A percentile compares a stretch with the other conserved stretches of the same genome.
Conservation (phyloP, 768 basidiomycete genomes). For the Pholiota molesta region DNA sequence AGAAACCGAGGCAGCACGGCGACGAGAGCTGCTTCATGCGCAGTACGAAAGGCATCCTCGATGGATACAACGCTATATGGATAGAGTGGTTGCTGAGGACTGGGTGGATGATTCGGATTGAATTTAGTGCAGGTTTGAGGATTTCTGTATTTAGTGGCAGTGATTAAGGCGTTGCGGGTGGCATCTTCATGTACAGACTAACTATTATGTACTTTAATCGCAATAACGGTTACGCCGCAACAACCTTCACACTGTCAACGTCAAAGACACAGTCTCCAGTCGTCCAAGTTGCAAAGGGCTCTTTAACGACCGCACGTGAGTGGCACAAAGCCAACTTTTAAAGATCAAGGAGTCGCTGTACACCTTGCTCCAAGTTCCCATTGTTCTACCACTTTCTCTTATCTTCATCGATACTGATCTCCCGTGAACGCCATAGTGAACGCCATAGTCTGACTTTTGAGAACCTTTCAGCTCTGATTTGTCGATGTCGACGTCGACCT, state of each 20-base stretch:
- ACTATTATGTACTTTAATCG: background rate
- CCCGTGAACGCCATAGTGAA: background rate
- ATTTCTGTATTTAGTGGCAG: slow-evolving; percentile 10
- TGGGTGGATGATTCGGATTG: slow-evolving; percentile 71
- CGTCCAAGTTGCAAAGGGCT: background rate
- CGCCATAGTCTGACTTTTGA: background rate
- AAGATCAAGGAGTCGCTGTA: background rate
- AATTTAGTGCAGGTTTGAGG: slow-evolving; percentile 23
- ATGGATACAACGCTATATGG: slow-evolving; percentile 70
- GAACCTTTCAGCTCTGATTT: background rate
- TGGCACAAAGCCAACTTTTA: slow-evolving; percentile 10
- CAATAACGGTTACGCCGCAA: background rate
- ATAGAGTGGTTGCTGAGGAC: slow-evolving; percentile 63
- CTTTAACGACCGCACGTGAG: slow-evolving; percentile 13
- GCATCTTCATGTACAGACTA: background rate
- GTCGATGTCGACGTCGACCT: slow-evolving; percentile 55
- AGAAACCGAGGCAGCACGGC: slow-evolving; percentile 34
- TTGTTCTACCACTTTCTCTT: background rate
- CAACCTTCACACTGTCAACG: background rate
- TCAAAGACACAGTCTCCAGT: background rate
- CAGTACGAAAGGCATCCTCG: slow-evolving; percentile 54
- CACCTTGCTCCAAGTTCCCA: background rate
- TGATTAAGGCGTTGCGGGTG: background rate
- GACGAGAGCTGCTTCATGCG: slow-evolving; percentile 46
- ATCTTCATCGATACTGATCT: background rate